Evolutionary conservation across 306 rosid genomes (phyloP).

Genomic region (Lathyrus oleraceus): DNA sequence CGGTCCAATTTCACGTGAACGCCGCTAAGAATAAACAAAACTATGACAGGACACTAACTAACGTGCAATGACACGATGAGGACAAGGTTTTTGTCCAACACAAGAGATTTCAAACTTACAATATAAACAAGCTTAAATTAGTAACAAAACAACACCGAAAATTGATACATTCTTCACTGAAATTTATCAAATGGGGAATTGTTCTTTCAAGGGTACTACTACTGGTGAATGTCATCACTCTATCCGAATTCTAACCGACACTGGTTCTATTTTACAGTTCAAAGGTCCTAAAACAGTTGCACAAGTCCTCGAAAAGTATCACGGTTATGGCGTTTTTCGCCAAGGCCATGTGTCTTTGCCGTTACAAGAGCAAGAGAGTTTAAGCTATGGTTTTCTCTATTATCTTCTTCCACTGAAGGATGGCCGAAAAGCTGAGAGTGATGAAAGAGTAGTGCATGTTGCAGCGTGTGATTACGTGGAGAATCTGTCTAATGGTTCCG

Average conservation of each 20-base stretch:
- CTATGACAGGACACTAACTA: constrained; percentile 19
- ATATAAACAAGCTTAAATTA: constrained; percentile 4
- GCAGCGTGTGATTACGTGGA: constrained; percentile 47
- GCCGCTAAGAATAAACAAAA: constrained; percentile 39
- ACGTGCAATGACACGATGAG: constrained; percentile 37
- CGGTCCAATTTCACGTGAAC: constrained; percentile 74
- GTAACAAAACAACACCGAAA: constrained; percentile 1
- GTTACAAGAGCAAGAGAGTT: constrained; percentile 41
- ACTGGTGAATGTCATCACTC: constrained; percentile 54
- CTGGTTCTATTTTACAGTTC: constrained; percentile 58
- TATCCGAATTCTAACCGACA: constrained; percentile 58
- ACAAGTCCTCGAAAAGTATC: constrained; percentile 51
- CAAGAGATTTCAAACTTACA: constrained; percentile 33
- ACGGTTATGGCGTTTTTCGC: constrained; percentile 57
- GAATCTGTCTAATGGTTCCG: constrained; percentile 47
- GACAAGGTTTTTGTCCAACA: constrained; percentile 14
- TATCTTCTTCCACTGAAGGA: constrained; percentile 61
- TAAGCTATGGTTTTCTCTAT: constrained; percentile 52
- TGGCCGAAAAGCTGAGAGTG: background rate
- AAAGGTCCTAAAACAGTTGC: constrained; percentile 57
- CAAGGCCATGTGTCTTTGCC: constrained; percentile 53
- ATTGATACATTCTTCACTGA: background rate
- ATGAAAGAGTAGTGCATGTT: constrained; percentile 12
- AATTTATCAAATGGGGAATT: constrained; percentile 65
- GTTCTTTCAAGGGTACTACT: constrained; percentile 55